Base-by-base conservation (phyloP, 441 rosid species). In the Isatis lusitanica region DNA sequence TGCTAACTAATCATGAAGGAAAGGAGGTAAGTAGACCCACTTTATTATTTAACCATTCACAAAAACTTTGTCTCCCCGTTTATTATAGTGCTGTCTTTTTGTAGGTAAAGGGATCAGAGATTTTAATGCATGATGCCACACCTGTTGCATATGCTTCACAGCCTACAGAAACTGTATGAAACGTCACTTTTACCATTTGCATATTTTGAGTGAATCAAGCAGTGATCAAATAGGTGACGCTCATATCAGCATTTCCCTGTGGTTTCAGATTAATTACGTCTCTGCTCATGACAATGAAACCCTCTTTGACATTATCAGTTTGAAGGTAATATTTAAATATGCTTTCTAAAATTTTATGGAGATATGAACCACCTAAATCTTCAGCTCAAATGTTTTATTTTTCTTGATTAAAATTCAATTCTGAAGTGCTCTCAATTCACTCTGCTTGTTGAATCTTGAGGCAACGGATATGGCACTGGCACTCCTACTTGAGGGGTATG, bases 241-340 rank as follows among this genome's bases (percentile, higher is more conserved):
- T 77, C 52, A 60, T 43, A 66, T 56, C 80, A 48, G 57, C 48
- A 65, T 78, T 63, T 60, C 33, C 39, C 36, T 82, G 56, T 35
- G 74, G 67, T 85, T 75, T 73, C 85, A 95, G 98, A 83, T 95
- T 30, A 95, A 90, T 73, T 95, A 93, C 82, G 97, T 90, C 74
- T 95, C 99, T 70, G 99, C 99, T 76, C 99, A 95, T 86, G 98
- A 95, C 86, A 95, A 95, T 74, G 99, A 95, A 86, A 95, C 98
- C 76, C 84, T 95, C 26, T 91, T 95, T 71, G 99, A 93, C 83
- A 79, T 90, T 58, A 83, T 91, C 72, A 91, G 90, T 80, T 65
- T 95, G 87, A 93, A 95, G 93, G 99, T 95, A 85, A 46, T n/a
- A 62, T 73, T 31, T 3, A 48, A 28, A 28, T 56, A 57, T 30